phyloP scores from a whole-genome alignment of 1,284 basidiomycete species.

The Hymenochaete sp. region DNA sequence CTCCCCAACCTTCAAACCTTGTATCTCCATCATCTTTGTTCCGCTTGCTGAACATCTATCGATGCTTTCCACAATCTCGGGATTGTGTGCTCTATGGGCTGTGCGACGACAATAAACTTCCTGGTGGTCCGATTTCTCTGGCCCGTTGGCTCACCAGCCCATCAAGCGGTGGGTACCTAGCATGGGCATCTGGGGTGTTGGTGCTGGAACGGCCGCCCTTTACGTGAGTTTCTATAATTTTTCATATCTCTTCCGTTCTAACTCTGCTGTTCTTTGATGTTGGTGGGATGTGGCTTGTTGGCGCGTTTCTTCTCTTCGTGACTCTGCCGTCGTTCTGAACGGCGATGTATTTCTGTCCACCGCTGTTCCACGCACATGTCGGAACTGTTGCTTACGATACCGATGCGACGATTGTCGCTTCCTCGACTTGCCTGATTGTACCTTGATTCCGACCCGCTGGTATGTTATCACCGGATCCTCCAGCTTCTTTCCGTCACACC shows the following conservation, averaged over 20 bases:
- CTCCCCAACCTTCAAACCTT: no score
- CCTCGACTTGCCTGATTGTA: no score
- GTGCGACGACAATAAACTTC: no score
- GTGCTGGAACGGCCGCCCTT: conserved; percentile 54
- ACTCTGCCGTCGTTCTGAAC: not conserved
- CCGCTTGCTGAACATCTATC: conserved; percentile 3
- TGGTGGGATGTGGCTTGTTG: not conserved
- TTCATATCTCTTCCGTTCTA: not conserved
- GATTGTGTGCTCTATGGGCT: not conserved
- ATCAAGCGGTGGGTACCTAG: conserved; percentile 50
- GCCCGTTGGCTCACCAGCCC: conserved; percentile 27
- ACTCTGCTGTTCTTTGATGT: conserved; percentile 1
- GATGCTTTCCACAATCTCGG: conserved; percentile 9
- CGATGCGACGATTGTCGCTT: not conserved
- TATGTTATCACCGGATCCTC: conserved; percentile 2
- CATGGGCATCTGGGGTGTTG: conserved; percentile 60
- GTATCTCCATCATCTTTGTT: no score
- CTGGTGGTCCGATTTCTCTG: not conserved
- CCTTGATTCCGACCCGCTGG: no score
- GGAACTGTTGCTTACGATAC: not conserved
- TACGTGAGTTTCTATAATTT: conserved; percentile 39
- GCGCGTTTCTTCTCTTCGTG: conserved; percentile 1
- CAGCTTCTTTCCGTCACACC: conserved; percentile 38
- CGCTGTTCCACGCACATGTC: not conserved
- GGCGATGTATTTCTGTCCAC: not conserved